Base-by-base conservation (phyloP, 1,284 basidiomycete species). In the Fomitopsis schrenkii region DNA sequence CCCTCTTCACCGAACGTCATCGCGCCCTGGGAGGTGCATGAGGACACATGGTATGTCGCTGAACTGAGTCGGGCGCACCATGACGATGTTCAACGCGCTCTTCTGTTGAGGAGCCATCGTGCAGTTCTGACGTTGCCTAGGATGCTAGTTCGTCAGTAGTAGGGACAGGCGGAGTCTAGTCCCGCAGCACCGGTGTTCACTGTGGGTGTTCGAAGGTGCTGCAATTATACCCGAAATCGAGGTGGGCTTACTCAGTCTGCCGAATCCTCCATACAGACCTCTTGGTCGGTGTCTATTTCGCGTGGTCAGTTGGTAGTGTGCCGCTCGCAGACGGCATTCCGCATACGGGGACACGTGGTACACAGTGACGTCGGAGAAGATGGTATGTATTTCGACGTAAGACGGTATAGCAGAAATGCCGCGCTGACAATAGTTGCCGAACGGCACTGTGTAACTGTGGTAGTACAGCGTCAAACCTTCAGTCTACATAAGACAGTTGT, bases 11-110 rank as follows among this genome's bases (percentile, higher is more conserved):
- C 72, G 53, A 72, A 72, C 15, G 72, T 74, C 72, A 75, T 75
- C 35, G 72, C 72, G 35, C 73, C 73, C 73, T 75, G 42, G 12
- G 45, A 30, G 2, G 10, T 55, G 12, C 17, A 41, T 48, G 38
- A 30, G 38, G 48, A 42, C 41, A 57, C 14, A 38, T 28, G 22
- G 22, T 22, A 12, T 48, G 45, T 30, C 44, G 36, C 55, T 36
- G 53, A 33, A 10, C 19, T 57, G 40, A 22, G 56, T 22, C 1
- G 12, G 28, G 36, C 52, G 35, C 62, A 76, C 78, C 78, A 80
- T 79, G 59, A 80, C 78, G 45, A 80, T 70, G 58, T 79, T 79
- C 58, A 79, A 66, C 10, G 70, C 67, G 56, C 73, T 78, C 63
- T 75, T 78, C 66, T 76, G 77, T 35, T 64, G 53, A 19, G 64